Evolutionary conservation across 306 rosid species (phyloP), one percentile per base, ranked within the genome.

Genomic region (Glycine tomentella): DNA sequence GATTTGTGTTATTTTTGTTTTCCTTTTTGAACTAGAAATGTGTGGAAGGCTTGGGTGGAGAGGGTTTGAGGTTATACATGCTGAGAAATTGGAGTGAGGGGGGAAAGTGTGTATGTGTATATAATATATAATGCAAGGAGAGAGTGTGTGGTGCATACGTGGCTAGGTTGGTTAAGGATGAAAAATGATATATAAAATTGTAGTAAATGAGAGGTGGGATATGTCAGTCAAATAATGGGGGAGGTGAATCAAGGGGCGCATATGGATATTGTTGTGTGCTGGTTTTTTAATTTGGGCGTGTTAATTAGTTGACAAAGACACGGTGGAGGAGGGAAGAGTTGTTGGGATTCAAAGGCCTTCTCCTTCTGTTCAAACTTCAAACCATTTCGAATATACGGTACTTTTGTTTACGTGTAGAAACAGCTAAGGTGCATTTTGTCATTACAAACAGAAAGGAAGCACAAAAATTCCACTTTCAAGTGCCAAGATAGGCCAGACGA

Each of bases 181-280:
- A 66, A 81, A 53, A 62, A 12, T 31, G 78, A 3, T 56, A 64
- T 42, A 69, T 57, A 56, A 31, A 46, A 52, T 40, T 15, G 7
- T 20, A 72, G 48, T 3, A 33, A 1, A 45, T 61, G 33, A 56
- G 58, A 14, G 46, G 25, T 17, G 34, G 67, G 69, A 61, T 8
- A 56, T 16, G 17, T 25, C 57, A 74, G 81, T 82, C 72, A 75
- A 77, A 77, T 9, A 77, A 69, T 2, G 73, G 12, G 34, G 72
- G 87, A 74, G 70, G 51, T 66, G 88, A 88, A 86, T 77, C 91
- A 69, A 17, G 81, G 90, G 90, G 90, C 93, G 91, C 93, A 89
- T 55, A 68, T 83, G 90, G 91, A 68, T 84, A 79, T 72, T 49
- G 34, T 56, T 20, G 15, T 20, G 15, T 7, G 34, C 5, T 56